A percentile compares a stretch with the other conserved stretches of the same genome.
Evolutionary conservation across 225 moss, liverwort and hornwort species (phyloP).

Genomic region (Polytrichum commune): DNA sequence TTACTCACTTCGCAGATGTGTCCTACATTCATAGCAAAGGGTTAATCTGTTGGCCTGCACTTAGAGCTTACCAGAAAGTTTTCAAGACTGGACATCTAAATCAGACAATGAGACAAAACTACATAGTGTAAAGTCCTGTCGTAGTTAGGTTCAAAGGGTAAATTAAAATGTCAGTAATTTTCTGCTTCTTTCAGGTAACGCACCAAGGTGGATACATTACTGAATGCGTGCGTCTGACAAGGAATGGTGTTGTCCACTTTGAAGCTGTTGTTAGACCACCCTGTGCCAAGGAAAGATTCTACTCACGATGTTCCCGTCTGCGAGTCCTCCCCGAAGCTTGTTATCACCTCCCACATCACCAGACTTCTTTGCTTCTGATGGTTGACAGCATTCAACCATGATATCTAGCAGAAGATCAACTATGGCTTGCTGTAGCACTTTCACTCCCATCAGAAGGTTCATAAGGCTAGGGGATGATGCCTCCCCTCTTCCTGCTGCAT

Average conservation of each 20-base stretch:
- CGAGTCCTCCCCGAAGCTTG: constrained; percentile 47
- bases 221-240: constrained; percentile 15
- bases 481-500: constrained; percentile 44
- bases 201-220: constrained; percentile 20
- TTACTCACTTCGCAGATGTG: too few species aligned
- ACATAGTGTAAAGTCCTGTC: too few species aligned
- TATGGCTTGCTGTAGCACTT: constrained; percentile 73
- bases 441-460: constrained; percentile 78
- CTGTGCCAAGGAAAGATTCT: constrained; percentile 24
- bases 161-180: too few species aligned
- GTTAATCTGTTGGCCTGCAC: too few species aligned
- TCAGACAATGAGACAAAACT: too few species aligned
- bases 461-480: constrained; percentile 66
- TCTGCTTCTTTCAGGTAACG: constrained; percentile 8
- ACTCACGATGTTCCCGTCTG: constrained; percentile 38
- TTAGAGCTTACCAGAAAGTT: too few species aligned
- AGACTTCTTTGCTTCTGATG: constrained; percentile 56
- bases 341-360: constrained; percentile 35
- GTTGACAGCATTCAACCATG: constrained; percentile 76
- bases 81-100: too few species aligned
- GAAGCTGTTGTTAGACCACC: constrained; percentile 20
- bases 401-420: constrained; percentile 72
- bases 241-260: constrained; percentile 14
- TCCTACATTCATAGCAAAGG: too few species aligned
- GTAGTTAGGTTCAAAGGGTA: too few species aligned